Evolutionary conservation across 805 yeast genomes (phyloP).

Genomic region (Monosporozyma solicola): DNA sequence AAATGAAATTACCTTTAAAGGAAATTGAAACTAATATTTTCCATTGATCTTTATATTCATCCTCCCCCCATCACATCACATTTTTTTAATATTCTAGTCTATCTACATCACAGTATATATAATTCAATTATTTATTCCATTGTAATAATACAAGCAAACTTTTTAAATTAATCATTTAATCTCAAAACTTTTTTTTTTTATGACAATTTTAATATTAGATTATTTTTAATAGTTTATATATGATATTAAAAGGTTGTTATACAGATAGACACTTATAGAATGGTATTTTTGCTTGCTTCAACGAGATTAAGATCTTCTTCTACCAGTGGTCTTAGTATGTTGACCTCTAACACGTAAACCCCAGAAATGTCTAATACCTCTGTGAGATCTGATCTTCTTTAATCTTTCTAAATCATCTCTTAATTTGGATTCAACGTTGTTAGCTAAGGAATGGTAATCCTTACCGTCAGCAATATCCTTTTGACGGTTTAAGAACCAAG

Average conservation of each 20-base stretch:
- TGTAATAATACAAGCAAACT: background rate
- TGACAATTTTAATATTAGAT: background rate
- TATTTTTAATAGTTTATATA: background rate
- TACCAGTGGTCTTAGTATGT: slow-evolving; percentile 99
- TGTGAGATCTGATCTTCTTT: slow-evolving; percentile 99
- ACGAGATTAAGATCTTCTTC: slow-evolving; percentile 45
- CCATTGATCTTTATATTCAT: background rate
- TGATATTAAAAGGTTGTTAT: background rate
- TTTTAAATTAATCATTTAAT: too few relatives aligned
- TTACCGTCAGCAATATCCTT: slow-evolving; percentile 97
- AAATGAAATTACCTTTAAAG: slow-evolving; percentile 12
- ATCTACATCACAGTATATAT: too few relatives aligned
- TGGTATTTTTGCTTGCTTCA: background rate
- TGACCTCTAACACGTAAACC: slow-evolving; percentile 99
- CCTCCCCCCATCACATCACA: background rate
- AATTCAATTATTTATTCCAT: background rate
- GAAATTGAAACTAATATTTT: slow-evolving; percentile 16
- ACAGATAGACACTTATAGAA: background rate
- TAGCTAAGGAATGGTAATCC: slow-evolving; percentile 97
- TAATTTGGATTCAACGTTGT: slow-evolving; percentile 97
- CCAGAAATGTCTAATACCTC: slow-evolving; percentile 99
- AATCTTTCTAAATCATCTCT: slow-evolving; percentile 99
- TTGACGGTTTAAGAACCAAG: slow-evolving; percentile 99
- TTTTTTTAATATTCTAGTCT: too few relatives aligned
- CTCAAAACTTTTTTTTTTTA: background rate